These are phyloP conservation scores for Thoreauomyces humboldtii DNA, from an alignment of 192 early-diverging fungal species.

Conservation along the genomic window DNA sequence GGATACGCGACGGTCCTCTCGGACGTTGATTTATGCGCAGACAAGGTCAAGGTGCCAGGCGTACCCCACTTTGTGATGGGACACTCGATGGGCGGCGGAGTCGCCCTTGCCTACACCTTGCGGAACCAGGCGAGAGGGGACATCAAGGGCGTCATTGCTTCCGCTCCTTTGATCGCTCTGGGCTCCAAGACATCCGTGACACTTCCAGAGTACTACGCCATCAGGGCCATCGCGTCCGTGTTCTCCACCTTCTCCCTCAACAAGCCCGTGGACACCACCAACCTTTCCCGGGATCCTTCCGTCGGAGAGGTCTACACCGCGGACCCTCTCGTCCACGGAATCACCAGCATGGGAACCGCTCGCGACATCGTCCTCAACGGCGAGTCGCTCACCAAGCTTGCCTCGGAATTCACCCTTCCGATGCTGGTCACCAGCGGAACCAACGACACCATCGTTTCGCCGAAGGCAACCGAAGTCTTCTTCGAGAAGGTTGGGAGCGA, in stretches of 20 bases:
- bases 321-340: conserved; percentile 59
- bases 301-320: conserved; percentile 47
- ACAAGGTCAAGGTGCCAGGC: conserved; percentile 24
- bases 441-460: conserved; percentile 46
- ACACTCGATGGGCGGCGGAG: conserved; percentile 39
- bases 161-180: conserved; percentile 34
- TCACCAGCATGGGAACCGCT: conserved; percentile 39
- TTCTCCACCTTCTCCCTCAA: conserved; percentile 44
- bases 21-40: conserved; percentile 40
- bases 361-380: conserved; percentile 53
- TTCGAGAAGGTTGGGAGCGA: not conserved
- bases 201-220: conserved; percentile 26
- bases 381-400: conserved; percentile 24
- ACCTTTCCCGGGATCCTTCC: conserved; percentile 41
- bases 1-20: conserved; percentile 27
- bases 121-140: conserved; percentile 1
- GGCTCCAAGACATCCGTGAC: conserved; percentile 11
- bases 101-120: conserved; percentile 24
- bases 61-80: conserved; percentile 56
- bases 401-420: conserved; percentile 42
- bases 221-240: conserved; percentile 36
- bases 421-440: conserved; percentile 55
- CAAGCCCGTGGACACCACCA: conserved; percentile 38
- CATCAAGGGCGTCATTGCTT: conserved; percentile 54
- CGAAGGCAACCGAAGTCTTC: conserved; percentile 6